Base-by-base conservation (phyloP, 2,329 filamentous ascomycete genomes). In the Hymenoscyphus fructigenus region DNA sequence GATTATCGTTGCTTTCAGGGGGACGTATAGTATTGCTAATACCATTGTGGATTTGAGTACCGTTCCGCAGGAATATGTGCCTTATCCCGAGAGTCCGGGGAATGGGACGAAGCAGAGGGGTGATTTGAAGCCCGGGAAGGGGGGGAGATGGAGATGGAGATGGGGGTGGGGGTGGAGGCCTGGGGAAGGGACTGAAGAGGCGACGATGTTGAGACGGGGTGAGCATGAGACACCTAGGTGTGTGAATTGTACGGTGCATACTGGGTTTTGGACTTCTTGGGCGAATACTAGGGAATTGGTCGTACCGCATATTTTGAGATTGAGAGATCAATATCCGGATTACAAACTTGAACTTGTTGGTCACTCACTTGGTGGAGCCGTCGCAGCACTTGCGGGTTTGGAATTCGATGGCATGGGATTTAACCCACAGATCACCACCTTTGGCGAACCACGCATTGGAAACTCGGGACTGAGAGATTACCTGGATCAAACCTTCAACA, bases 1-100 rank as follows among this genome's bases (percentile, higher is more conserved):
- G 65, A 91, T 99, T 64, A 82, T 98, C 57, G 85, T 98, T 44
- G 93, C 93, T 9, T 98, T 98, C 74, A 88, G 95, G 57, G 95
- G 95, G 28, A 98, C 95, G 15, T 97, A 98, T 78, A 97, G 93
- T 70, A 84, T 99, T 72, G 85, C 92, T 61, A 97, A 98, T 76
- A 93, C 93, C 14, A 89, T 99, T 67, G 84, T 93, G 59, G 95
- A 99, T 78, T 83, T 99, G 63, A 93, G 91, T 68, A 96, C 93
- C 1, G 83, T 94, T 2, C 93, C 93, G 14, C 94, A 98, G 76
- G 86, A 91, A 76, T 99, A 98, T 74, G 85, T 93, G 0, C 93
- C 95, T 0, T 99, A 97, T 75, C 90, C 91, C 0, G 67, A 63
- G 47, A 75, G 76, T 61, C 78, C 79, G 55, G 78, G 81, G 9